Conservation (phyloP, 805 yeast species). For the Yamadazyma olivae region DNA sequence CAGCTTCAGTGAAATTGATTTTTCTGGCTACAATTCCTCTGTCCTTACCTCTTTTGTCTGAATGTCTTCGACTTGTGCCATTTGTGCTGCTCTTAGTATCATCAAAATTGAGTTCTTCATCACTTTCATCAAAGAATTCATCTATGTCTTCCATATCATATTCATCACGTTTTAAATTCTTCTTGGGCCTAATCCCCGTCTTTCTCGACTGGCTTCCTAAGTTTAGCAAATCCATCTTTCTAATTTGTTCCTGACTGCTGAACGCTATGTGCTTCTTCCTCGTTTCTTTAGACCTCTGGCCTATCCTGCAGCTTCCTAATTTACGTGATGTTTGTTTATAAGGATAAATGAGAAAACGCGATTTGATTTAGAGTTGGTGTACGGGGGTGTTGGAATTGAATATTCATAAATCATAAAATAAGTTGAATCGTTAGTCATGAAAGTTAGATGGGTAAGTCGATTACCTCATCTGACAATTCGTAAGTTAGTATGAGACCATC, state of each 20-base stretch:
- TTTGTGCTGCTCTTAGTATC: background rate
- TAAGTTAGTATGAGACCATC: slow-evolving; percentile 30
- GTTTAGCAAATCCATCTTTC: slow-evolving; percentile 40
- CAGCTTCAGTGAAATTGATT: slow-evolving; percentile 34
- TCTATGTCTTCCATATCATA: slow-evolving; percentile 67
- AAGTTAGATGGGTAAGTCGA: background rate
- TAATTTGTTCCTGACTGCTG: too few species aligned
- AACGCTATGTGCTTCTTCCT: background rate
- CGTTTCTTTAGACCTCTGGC: background rate
- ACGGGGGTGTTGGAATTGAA: background rate
- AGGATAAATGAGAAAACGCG: slow-evolving; percentile 1
- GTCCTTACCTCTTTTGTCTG: background rate
- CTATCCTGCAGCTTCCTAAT: too few species aligned
- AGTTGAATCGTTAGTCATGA: too few species aligned
- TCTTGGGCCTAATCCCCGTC: slow-evolving; percentile 54
- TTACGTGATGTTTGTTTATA: background rate
- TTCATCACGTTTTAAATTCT: slow-evolving; percentile 49
- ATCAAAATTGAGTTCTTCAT: background rate
- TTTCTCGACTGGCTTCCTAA: slow-evolving; percentile 65
- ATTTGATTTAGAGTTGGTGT: background rate
- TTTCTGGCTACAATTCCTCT: slow-evolving; percentile 22
- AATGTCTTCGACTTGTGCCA: background rate
- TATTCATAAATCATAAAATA: too few species aligned
- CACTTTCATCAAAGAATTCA: slow-evolving; percentile 49
- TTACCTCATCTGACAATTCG: slow-evolving; percentile 12